Percentiles rank a stretch among this genome's conserved stretches.
Evolutionary conservation across 345 rosid genomes (phyloP).

Genomic region (Boechera stricta): DNA sequence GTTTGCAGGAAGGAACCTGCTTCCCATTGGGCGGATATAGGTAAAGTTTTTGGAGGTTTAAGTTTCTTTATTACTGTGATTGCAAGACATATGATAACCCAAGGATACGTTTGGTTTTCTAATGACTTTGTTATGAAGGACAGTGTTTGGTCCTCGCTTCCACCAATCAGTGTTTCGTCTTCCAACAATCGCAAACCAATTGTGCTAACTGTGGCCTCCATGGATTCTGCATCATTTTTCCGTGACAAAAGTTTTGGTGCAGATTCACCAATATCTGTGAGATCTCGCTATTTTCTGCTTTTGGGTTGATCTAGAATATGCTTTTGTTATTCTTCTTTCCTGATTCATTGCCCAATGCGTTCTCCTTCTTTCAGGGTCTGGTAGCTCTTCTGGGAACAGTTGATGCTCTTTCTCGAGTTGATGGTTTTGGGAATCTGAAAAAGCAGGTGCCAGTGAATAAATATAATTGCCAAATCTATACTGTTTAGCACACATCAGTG

Average conservation of each 20-base stretch:
- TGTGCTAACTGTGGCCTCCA: conserved; percentile 73
- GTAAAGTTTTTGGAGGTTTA: conserved; percentile 51
- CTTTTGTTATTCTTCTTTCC: conserved; percentile 9
- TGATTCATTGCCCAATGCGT: conserved; percentile 5
- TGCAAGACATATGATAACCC: conserved; percentile 8
- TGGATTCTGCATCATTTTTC: conserved; percentile 97
- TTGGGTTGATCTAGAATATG: conserved; percentile 17
- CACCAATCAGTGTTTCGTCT: conserved; percentile 67
- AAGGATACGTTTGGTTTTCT: conserved; percentile 36
- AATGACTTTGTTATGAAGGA: conserved; percentile 62
- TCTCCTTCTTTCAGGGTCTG: conserved; percentile 64
- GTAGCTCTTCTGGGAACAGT: conserved; percentile 91
- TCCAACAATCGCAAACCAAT: conserved; percentile 66
- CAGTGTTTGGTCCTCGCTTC: conserved; percentile 99
- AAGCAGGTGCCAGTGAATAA: conserved; percentile 64
- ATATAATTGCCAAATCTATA: background rate
- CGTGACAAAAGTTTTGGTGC: conserved; percentile 95
- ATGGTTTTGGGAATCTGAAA: conserved; percentile 61
- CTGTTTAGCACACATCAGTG: conserved; percentile 13
- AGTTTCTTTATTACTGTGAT: conserved; percentile 5
- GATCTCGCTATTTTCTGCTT: conserved; percentile 43
- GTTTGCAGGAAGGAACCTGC: conserved; percentile 82
- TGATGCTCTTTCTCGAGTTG: conserved; percentile 88
- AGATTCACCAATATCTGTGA: conserved; percentile 93
- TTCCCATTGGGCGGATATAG: conserved; percentile 99